These are phyloP conservation scores for Dillenia turbinata DNA, from an alignment of 164 flowering plant genomes.

Conservation along the genomic window DNA sequence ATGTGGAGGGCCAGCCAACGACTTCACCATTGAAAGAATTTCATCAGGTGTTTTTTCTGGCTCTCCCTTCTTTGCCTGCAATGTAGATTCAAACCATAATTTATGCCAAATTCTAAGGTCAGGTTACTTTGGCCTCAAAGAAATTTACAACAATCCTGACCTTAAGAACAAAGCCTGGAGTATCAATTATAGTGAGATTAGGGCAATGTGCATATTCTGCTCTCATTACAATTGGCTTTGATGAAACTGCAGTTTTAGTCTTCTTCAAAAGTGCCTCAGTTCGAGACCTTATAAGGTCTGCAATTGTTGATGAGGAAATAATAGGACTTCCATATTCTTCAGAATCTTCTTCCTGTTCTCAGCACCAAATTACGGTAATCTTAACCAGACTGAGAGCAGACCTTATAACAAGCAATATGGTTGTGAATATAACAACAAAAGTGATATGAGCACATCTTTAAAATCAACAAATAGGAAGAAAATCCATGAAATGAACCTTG, in stretches of 20 bases:
- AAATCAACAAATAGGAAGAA: too few species aligned
- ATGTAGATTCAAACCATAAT: neutral
- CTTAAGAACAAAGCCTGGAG: constrained; percentile 98
- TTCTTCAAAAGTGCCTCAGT: constrained; percentile 76
- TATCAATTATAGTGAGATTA: constrained; percentile 92
- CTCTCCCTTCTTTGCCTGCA: constrained; percentile 95
- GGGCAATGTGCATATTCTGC: constrained; percentile 99
- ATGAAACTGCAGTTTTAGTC: constrained; percentile 71
- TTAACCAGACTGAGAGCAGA: too few species aligned
- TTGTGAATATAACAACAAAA: too few species aligned
- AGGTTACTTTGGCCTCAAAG: too few species aligned
- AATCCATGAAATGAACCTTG: too few species aligned
- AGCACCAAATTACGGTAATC: neutral
- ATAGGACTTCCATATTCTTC: constrained; percentile 93
- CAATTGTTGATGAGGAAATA: constrained; percentile 65
- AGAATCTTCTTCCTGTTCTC: constrained; percentile 83
- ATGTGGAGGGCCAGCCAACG: constrained; percentile 93
- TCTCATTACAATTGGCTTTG: constrained; percentile 97
- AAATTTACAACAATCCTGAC: constrained; percentile 20
- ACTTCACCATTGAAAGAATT: constrained; percentile 91
- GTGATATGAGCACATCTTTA: too few species aligned
- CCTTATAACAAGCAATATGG: too few species aligned
- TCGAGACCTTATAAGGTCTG: constrained; percentile 75
- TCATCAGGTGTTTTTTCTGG: constrained; percentile 95
- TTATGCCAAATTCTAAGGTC: neutral